Conservation (phyloP, 805 yeast species). For the Suhomyces pyralidae region DNA sequence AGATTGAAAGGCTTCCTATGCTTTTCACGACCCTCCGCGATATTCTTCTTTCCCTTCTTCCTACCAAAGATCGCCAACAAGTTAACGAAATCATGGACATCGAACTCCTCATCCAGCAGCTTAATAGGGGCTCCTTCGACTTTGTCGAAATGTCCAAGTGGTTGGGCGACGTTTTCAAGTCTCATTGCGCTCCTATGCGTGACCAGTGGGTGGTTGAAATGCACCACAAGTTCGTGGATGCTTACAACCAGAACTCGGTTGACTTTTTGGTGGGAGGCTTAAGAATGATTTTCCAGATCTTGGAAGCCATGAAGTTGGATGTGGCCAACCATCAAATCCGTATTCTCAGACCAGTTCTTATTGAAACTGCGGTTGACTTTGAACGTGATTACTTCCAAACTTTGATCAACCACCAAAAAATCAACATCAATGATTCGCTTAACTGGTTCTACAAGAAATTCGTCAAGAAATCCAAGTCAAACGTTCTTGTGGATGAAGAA, state of each 20-base stretch:
- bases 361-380: conserved; percentile 84
- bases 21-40: conserved; percentile 77
- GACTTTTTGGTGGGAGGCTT: conserved; percentile 67
- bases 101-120: conserved; percentile 71
- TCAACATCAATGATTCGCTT: conserved; percentile 57
- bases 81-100: conserved; percentile 75
- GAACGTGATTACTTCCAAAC: conserved; percentile 78
- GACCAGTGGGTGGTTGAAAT: conserved; percentile 86
- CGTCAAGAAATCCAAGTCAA: conserved; percentile 14
- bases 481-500: conserved; percentile 10
- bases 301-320: conserved; percentile 93
- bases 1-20: conserved; percentile 54
- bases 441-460: conserved; percentile 58
- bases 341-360: conserved; percentile 74
- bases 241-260: conserved; percentile 46
- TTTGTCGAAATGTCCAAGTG: conserved; percentile 68
- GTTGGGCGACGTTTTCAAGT: conserved; percentile 75
- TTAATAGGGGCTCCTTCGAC: conserved; percentile 67
- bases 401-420: conserved; percentile 51
- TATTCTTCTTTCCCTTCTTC: conserved; percentile 70
- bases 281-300: conserved; percentile 70
- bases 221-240: conserved; percentile 55
- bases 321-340: conserved; percentile 94
- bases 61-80: conserved; percentile 65
- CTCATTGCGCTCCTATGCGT: conserved; percentile 95